Evolutionary conservation across 495 filamentous ascomycete genomes (phyloP).

Genomic region (Podospora pseudopauciseta): DNA sequence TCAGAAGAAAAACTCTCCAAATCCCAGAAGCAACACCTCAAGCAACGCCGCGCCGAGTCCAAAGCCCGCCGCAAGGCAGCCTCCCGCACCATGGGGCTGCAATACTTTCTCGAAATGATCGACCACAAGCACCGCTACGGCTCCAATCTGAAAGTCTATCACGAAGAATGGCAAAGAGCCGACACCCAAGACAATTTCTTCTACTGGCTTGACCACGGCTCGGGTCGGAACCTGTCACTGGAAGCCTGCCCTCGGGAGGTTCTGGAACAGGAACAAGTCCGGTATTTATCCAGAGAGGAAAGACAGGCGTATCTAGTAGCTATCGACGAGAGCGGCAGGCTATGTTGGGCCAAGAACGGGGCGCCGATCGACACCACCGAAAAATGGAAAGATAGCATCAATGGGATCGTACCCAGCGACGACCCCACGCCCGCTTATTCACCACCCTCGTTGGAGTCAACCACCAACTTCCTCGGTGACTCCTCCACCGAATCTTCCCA

Average conservation of each 20-base stretch:
- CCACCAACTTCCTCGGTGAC: slow-evolving; percentile 23
- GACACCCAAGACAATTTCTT: slow-evolving; percentile 85
- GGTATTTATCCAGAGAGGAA: slow-evolving; percentile 72
- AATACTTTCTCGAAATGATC: slow-evolving; percentile 93
- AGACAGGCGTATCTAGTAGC: slow-evolving; percentile 67
- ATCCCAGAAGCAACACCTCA: slow-evolving; percentile 35
- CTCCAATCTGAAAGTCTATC: slow-evolving; percentile 77
- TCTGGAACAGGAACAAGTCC: slow-evolving; percentile 65
- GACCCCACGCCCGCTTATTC: slow-evolving; percentile 55
- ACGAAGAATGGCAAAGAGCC: slow-evolving; percentile 73
- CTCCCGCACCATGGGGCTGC: slow-evolving; percentile 78
- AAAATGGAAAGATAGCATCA: slow-evolving; percentile 73
- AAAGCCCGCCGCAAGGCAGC: slow-evolving; percentile 48
- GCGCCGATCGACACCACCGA: slow-evolving; percentile 65
- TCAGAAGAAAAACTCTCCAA: slow-evolving; percentile 29
- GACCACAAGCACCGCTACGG: slow-evolving; percentile 88
- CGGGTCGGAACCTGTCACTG: slow-evolving; percentile 57
- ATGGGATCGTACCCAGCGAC: slow-evolving; percentile 67
- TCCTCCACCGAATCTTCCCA: slow-evolving; percentile 20
- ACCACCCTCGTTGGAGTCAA: slow-evolving; percentile 13
- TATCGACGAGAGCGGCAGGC: slow-evolving; percentile 61
- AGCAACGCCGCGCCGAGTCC: slow-evolving; percentile 43
- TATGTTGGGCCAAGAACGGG: slow-evolving; percentile 79
- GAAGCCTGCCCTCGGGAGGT: slow-evolving; percentile 59
- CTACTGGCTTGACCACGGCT: slow-evolving; percentile 89